Conservation (phyloP, 495 filamentous ascomycete species). For the Neurospora sublineolata region DNA sequence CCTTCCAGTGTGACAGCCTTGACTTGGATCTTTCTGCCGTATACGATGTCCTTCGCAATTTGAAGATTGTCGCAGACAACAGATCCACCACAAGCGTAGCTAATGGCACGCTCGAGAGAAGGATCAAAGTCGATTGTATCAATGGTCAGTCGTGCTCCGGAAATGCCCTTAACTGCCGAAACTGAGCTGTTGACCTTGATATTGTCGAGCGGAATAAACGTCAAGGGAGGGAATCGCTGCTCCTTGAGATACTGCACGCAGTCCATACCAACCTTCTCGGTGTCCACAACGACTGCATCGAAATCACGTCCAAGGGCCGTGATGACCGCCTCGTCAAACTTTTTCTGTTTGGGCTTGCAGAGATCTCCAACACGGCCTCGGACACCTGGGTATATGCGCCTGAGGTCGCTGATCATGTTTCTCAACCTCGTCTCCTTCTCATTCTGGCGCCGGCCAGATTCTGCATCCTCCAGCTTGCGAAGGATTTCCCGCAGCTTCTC, state of each 20-base stretch:
- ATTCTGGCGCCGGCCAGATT: conserved; percentile 70
- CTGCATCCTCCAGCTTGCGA: conserved; percentile 66
- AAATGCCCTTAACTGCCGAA: conserved; percentile 79
- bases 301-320: conserved; percentile 88
- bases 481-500: conserved; percentile 79
- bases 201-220: conserved; percentile 91
- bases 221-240: conserved; percentile 71
- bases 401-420: conserved; percentile 72
- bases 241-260: conserved; percentile 92
- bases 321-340: conserved; percentile 83
- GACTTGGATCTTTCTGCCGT: conserved; percentile 71
- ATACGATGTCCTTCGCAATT: conserved; percentile 81
- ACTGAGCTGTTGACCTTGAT: conserved; percentile 87
- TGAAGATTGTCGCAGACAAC: conserved; percentile 83
- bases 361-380: conserved; percentile 83
- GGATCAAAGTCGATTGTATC: conserved; percentile 93
- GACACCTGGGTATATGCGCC: conserved; percentile 84
- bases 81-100: conserved; percentile 88
- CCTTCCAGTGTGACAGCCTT: conserved; percentile 92
- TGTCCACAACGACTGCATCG: conserved; percentile 92
- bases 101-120: conserved; percentile 79
- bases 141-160: conserved; percentile 76
- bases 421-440: conserved; percentile 66
- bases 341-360: conserved; percentile 92
- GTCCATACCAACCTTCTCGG: conserved; percentile 83